Evolutionary conservation across 116 monocot species (phyloP).

Genomic region (Zostera marina): DNA sequence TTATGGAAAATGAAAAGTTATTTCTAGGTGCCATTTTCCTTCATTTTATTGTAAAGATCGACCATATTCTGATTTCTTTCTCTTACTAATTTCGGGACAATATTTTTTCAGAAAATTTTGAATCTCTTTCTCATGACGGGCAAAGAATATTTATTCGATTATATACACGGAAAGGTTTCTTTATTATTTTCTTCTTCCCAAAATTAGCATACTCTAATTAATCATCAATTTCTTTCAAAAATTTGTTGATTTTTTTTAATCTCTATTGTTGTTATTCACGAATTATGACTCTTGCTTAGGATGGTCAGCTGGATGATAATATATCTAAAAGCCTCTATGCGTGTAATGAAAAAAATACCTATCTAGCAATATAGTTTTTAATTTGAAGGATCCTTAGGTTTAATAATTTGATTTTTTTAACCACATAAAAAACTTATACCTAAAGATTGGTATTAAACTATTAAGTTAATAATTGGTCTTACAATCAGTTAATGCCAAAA

Average conservation of each 20-base stretch:
- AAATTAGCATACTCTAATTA: too few relatives aligned
- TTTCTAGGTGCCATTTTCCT: conserved; percentile 43
- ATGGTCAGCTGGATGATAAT: too few relatives aligned
- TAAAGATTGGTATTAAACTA: too few relatives aligned
- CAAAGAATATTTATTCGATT: conserved; percentile 80
- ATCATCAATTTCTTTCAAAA: too few relatives aligned
- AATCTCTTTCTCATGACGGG: conserved; percentile 47
- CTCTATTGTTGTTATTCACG: background rate
- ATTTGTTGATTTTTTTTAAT: background rate
- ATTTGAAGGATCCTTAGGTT: too few relatives aligned
- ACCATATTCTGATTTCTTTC: background rate
- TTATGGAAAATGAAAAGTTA: conserved; percentile 41
- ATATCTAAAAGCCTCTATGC: too few relatives aligned
- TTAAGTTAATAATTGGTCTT: too few relatives aligned
- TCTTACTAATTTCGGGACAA: background rate
- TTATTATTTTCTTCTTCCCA: background rate
- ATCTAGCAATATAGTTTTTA: background rate
- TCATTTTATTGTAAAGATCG: conserved; percentile 2
- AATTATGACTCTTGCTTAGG: background rate
- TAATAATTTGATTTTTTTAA: too few relatives aligned
- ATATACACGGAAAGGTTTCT: conserved; percentile 77
- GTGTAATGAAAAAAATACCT: too few relatives aligned
- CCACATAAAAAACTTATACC: too few relatives aligned
- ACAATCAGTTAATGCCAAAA: too few relatives aligned
- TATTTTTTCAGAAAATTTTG: conserved; percentile 32